These are phyloP conservation scores for Aspergillus eucalypticola DNA, from an alignment of 2,329 filamentous ascomycete species.

Conservation along the genomic window DNA sequence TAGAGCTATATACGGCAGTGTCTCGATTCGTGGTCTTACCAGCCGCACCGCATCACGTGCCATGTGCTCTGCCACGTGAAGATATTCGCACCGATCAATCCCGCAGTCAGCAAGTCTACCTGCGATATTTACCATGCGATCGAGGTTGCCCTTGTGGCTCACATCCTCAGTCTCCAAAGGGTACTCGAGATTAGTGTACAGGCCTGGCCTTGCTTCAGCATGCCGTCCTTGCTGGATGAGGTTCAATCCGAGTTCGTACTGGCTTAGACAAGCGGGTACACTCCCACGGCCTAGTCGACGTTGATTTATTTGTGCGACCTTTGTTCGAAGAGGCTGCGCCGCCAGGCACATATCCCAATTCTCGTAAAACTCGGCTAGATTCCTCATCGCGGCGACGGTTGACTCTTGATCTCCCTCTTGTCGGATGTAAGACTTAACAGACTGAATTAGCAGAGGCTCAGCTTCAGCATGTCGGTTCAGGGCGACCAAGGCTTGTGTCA, in stretches of 20 bases:
- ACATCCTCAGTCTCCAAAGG: neutral
- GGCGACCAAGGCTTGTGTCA: neutral
- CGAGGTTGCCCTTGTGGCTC: neutral
- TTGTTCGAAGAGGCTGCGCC: neutral
- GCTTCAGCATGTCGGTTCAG: neutral
- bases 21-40: neutral
- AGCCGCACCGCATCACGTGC: neutral
- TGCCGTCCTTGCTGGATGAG: neutral
- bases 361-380: neutral
- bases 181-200: neutral
- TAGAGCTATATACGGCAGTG: neutral
- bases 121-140: neutral
- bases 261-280: neutral
- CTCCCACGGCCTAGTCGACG: neutral
- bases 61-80: neutral
- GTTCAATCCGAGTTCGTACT: constrained; percentile 1
- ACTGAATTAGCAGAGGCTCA: neutral
- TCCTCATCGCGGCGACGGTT: neutral
- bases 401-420: neutral
- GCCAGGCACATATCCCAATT: neutral
- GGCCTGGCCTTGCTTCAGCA: neutral
- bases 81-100: neutral
- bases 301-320: neutral
- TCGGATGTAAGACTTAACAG: neutral
- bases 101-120: neutral